phyloP scores from a whole-genome alignment of 2,329 filamentous ascomycete genomes.

The Emergomyces pasteurianus region DNA sequence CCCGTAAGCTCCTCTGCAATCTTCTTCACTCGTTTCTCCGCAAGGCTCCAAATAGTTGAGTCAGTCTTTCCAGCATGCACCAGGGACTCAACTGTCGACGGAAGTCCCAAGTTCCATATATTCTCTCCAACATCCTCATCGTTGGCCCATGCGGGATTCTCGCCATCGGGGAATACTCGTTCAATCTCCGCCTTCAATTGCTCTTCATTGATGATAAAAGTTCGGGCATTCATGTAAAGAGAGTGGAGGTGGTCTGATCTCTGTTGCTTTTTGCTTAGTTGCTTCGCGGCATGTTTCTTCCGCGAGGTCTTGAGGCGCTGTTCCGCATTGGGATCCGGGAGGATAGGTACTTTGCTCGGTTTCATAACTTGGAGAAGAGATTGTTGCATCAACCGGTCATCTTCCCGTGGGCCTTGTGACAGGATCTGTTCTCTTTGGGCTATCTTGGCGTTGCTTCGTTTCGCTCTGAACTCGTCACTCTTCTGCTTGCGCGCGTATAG shows the following conservation, averaged over 20 bases:
- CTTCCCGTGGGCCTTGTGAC: constrained; percentile 55
- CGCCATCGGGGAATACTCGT: constrained; percentile 56
- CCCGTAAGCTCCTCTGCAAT: constrained; percentile 57
- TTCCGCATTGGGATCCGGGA: constrained; percentile 53
- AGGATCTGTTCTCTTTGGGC: constrained; percentile 40
- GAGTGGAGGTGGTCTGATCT: constrained; percentile 65
- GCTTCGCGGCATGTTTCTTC: constrained; percentile 30
- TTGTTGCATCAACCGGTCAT: constrained; percentile 63
- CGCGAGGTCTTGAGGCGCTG: constrained; percentile 36
- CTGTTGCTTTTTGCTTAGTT: constrained; percentile 43
- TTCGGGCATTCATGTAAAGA: constrained; percentile 76
- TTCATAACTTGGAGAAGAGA: constrained; percentile 47
- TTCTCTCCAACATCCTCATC: constrained; percentile 33
- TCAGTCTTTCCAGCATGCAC: constrained; percentile 22
- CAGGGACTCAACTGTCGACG: constrained; percentile 29
- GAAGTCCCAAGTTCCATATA: constrained; percentile 40
- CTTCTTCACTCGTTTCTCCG: constrained; percentile 48
- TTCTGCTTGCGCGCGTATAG: constrained; percentile 55
- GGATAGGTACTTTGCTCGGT: constrained; percentile 38
- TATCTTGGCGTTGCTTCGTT: constrained; percentile 38
- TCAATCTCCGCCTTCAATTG: constrained; percentile 67
- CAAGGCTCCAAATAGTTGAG: constrained; percentile 29
- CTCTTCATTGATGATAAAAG: constrained; percentile 73
- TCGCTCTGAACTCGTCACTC: constrained; percentile 24
- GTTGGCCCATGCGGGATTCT: constrained; percentile 31